These are phyloP conservation scores for Aspergillus intermedius DNA, from an alignment of 2,329 filamentous ascomycete species.

Conservation along the genomic window DNA sequence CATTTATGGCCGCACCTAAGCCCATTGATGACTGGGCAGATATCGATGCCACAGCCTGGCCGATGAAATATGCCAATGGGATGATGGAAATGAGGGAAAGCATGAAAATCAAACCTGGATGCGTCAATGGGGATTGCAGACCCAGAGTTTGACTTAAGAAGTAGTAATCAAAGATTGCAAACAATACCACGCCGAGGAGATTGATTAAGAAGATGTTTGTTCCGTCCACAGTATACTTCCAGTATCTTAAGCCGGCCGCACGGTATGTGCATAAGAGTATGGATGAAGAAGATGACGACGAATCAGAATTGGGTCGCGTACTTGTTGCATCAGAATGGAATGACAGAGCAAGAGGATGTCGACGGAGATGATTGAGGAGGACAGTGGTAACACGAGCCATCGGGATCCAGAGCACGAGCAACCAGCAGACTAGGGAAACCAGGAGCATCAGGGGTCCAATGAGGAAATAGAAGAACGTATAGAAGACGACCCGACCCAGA, in stretches of 20 bases:
- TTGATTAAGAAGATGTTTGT: conserved; percentile 99
- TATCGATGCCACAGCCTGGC: conserved; percentile 95
- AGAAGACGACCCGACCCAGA: conserved; percentile 88
- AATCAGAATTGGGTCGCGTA: conserved; percentile 62
- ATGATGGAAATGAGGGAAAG: conserved; percentile 87
- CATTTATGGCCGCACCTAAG: conserved; percentile 91
- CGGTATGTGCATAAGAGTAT: conserved; percentile 96
- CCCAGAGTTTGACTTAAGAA: conserved; percentile 65
- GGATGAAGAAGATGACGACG: conserved; percentile 71
- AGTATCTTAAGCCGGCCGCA: conserved; percentile 88
- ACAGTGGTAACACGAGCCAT: conserved; percentile 95
- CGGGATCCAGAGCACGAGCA: conserved; percentile 94
- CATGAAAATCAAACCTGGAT: conserved; percentile 77
- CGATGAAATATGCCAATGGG: conserved; percentile 95
- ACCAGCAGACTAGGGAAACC: conserved; percentile 86
- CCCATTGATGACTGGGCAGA: conserved; percentile 99
- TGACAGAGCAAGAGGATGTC: conserved; percentile 84
- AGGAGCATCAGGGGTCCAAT: conserved; percentile 80
- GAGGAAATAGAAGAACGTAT: conserved; percentile 89
- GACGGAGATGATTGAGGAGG: conserved; percentile 81
- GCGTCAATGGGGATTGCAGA: conserved; percentile 66
- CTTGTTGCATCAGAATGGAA: conserved; percentile 82
- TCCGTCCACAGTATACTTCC: conserved; percentile 98
- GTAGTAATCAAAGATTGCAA: conserved; percentile 89
- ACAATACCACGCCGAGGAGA: conserved; percentile 84